A percentile compares a stretch with the other conserved stretches of the same genome.
Conservation (phyloP, 352 stramenopile species). For the Phytophthora brassicae region DNA sequence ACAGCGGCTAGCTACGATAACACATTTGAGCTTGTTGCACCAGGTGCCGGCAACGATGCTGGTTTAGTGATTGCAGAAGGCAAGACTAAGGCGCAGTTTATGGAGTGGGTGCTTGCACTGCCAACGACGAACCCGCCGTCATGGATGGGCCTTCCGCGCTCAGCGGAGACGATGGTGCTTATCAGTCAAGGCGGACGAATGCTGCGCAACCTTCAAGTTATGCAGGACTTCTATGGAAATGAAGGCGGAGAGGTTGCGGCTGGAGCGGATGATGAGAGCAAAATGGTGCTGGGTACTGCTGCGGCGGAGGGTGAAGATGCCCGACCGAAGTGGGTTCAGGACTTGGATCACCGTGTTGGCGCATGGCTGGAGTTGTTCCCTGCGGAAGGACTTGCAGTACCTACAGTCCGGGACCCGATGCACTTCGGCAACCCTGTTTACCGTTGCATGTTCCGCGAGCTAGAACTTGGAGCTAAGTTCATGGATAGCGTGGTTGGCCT, state of each 20-base stretch:
- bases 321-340: constrained; percentile 80
- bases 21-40: constrained; percentile 66
- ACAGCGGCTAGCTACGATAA: constrained; percentile 94
- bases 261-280: constrained; percentile 50
- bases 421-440: constrained; percentile 89
- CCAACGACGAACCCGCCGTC: constrained; percentile 90
- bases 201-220: constrained; percentile 79
- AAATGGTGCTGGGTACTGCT: constrained; percentile 51
- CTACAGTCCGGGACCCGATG: constrained; percentile 49
- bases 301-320: constrained; percentile 38
- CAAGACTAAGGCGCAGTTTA: constrained; percentile 92
- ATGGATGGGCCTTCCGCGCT: constrained; percentile 92
- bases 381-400: constrained; percentile 36
- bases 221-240: constrained; percentile 82
- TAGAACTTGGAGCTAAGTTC: constrained; percentile 71
- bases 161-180: constrained; percentile 90
- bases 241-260: constrained; percentile 46
- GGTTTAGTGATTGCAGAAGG: constrained; percentile 82
- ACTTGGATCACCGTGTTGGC: constrained; percentile 70
- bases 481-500: constrained; percentile 67
- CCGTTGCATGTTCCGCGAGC: constrained; percentile 90
- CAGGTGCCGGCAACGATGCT: constrained; percentile 42
- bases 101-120: constrained; percentile 87
- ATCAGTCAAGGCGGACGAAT: constrained; percentile 76
- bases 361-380: constrained; percentile 69